Conservation (phyloP, 371 early-diverging fungal genomes). For the Apophysomyces trapeziformis region DNA sequence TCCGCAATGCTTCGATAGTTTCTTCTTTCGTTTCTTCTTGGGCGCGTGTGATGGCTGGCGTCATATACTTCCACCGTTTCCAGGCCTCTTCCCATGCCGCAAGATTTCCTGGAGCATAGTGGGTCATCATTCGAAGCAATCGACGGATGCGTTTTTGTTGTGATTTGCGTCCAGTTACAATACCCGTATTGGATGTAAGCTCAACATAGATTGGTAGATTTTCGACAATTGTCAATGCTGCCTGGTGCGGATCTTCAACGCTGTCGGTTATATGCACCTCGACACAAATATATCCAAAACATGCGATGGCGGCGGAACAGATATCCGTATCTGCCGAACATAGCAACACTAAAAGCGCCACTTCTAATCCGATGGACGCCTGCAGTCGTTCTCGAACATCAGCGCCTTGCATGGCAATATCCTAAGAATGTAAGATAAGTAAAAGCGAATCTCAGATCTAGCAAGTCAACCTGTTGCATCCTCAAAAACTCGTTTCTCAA, state of each 20-base stretch:
- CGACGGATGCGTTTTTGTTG: conserved; percentile 77
- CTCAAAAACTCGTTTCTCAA: conserved; percentile 71
- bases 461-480: conserved; percentile 49
- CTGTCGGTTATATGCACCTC: conserved; percentile 52
- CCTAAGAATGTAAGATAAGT: conserved; percentile 25
- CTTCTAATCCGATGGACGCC: conserved; percentile 72
- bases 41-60: conserved; percentile 51
- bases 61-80: conserved; percentile 68
- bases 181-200: conserved; percentile 43
- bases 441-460: not conserved
- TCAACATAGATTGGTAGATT: conserved; percentile 73
- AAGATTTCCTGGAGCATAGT: conserved; percentile 74
- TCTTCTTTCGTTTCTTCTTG: conserved; percentile 42
- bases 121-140: conserved; percentile 63
- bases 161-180: conserved; percentile 67
- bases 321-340: conserved; percentile 74
- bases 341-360: conserved; percentile 69
- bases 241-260: conserved; percentile 40
- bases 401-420: conserved; percentile 46
- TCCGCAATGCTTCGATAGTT: not conserved
- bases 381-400: conserved; percentile 69
- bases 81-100: conserved; percentile 87
- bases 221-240: conserved; percentile 64
- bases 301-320: conserved; percentile 54
- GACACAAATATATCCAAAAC: conserved; percentile 60